Percentiles rank a stretch among this genome's conserved stretches.
Evolutionary conservation across 2,329 filamentous ascomycete genomes (phyloP).

Genomic region (Colletotrichum gigasporum): DNA sequence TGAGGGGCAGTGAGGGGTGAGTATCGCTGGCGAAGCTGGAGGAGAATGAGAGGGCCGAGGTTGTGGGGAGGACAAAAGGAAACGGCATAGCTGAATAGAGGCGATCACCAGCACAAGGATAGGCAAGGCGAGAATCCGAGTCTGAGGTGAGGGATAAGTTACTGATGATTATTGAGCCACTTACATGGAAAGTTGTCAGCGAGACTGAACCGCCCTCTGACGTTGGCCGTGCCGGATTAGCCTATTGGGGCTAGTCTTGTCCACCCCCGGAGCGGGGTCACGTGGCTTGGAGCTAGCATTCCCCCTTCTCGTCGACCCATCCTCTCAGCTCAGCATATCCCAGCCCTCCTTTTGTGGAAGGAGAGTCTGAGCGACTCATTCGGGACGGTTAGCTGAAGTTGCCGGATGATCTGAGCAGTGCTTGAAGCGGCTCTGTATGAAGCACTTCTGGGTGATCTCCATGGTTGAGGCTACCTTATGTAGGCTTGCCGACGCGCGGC

Average conservation of each 20-base stretch:
- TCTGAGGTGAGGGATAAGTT: background rate
- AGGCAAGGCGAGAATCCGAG: background rate
- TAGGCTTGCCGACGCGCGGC: too few relatives aligned
- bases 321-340: too few relatives aligned
- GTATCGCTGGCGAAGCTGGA: slow-evolving; percentile 80
- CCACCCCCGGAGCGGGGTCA: slow-evolving; percentile 22
- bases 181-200: slow-evolving; percentile 24
- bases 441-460: too few relatives aligned
- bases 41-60: slow-evolving; percentile 85
- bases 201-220: slow-evolving; percentile 14
- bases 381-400: too few relatives aligned
- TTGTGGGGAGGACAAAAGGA: slow-evolving; percentile 88
- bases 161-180: background rate
- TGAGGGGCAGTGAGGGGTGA: slow-evolving; percentile 88
- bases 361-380: too few relatives aligned
- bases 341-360: too few relatives aligned
- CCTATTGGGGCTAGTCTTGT: slow-evolving; percentile 15
- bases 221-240: slow-evolving; percentile 21
- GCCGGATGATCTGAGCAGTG: too few relatives aligned
- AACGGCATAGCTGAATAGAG: slow-evolving; percentile 76
- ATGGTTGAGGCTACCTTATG: too few relatives aligned
- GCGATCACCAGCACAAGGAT: background rate
- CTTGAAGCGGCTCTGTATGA: too few relatives aligned
- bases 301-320: too few relatives aligned
- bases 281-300: too few relatives aligned